These are phyloP conservation scores for Aphanomyces stellatus DNA, from an alignment of 352 stramenopile species.

Conservation along the genomic window DNA sequence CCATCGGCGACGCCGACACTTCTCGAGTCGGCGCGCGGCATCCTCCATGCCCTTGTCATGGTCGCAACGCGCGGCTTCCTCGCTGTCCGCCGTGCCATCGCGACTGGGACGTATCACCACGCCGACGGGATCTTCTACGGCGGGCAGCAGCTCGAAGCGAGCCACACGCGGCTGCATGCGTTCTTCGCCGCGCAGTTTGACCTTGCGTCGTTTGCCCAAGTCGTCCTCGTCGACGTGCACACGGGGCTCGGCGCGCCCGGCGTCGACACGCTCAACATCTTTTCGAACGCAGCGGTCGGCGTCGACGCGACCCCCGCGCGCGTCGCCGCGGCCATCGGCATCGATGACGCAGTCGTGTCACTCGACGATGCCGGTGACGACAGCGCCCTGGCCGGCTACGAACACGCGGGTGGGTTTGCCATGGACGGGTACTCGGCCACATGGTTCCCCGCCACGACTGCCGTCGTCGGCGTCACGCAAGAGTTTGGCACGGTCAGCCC, in stretches of 20 bases:
- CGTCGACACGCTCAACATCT: conserved; percentile 30
- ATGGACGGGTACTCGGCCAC: conserved; percentile 27
- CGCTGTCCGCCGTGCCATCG: conserved; percentile 65
- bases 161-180: conserved; percentile 41
- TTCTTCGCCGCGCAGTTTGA: conserved; percentile 53
- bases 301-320: conserved; percentile 24
- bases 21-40: conserved; percentile 37
- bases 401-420: conserved; percentile 36
- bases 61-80: conserved; percentile 35
- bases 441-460: neutral
- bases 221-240: conserved; percentile 89
- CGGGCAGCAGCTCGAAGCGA: conserved; percentile 63
- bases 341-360: neutral
- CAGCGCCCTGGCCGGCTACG: conserved; percentile 42
- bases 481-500: conserved; percentile 63
- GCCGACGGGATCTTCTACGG: conserved; percentile 80
- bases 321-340: conserved; percentile 25
- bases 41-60: too few species aligned
- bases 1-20: conserved; percentile 30
- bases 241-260: conserved; percentile 80
- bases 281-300: neutral
- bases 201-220: conserved; percentile 27
- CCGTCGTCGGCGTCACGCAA: conserved; percentile 23
- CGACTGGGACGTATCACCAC: conserved; percentile 88
- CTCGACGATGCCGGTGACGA: conserved; percentile 44